Base-by-base conservation (phyloP, 177 flowering plant genomes). In the Vitis hybrid region DNA sequence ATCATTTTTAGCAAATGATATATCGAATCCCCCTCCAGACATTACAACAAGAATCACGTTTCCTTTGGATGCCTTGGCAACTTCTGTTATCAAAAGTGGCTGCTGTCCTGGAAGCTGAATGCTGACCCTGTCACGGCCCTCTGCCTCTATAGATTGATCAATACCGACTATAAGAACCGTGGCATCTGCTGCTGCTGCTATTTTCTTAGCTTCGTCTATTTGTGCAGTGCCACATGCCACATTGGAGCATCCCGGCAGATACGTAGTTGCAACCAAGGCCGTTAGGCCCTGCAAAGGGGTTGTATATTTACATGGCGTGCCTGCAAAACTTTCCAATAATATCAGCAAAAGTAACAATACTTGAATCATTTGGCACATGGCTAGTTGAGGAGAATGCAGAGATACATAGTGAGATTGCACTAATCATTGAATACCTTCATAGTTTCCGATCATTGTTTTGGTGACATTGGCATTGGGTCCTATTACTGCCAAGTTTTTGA, bases 21-120 rank as follows among this genome's bases (percentile, higher is more conserved):
- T 72, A 60, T 96, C 99, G 77, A 92, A 77, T 8, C 94, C 92
- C 2, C 99, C 99, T 19, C 97, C 99, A 3, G 99, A 90, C 98
- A 96, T 96, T 50, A 96, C 88, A 7, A 91, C 90, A 55, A 96
- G 88, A 71, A 96, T 85, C n/a, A 96, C 98, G 13, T 95, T 97
- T 23, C 99, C 98, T 64, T 86, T 92, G 34, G 99, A 76, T 3
- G 72, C 97, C 6, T 87, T 89, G 19, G 94, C 89, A 30, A 96
- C 90, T 61, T 76, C 80, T 3, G 86, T 67, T 14, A 96, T 39
- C 11, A 96, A 76, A 8, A 75, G 75, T 26, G 66, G 56, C 60
- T 96, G 99, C 70, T 93, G 91, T 1, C 98, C 99, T 0, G 99
- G 99, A 51, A 96, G 91, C 32, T 66, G 63, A 56, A 96, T 76